Percentiles rank a stretch among this genome's conserved stretches.
phyloP scores from a whole-genome alignment of 768 basidiomycete genomes.

The Dioszegia crocea region DNA sequence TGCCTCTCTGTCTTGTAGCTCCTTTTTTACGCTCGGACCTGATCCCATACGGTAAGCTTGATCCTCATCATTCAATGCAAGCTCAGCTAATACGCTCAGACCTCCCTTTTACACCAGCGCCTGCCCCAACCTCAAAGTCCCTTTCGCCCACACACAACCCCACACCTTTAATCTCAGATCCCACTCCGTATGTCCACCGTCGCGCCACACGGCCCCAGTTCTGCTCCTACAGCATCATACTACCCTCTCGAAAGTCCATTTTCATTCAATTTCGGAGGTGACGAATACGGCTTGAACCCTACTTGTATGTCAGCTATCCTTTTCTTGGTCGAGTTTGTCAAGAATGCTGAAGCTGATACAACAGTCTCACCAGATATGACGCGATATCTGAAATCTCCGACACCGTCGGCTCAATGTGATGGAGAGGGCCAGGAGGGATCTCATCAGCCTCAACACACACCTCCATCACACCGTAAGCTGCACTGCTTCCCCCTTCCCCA shows the following conservation, averaged over 20 bases:
- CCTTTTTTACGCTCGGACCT: too few relatives aligned
- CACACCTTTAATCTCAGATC: too few relatives aligned
- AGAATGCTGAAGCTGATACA: not conserved
- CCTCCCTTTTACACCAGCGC: too few relatives aligned
- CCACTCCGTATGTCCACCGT: not conserved
- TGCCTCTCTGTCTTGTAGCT: too few relatives aligned
- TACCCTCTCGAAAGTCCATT: not conserved
- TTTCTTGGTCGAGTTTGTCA: not conserved
- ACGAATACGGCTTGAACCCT: not conserved
- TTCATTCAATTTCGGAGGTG: not conserved
- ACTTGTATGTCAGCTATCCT: not conserved
- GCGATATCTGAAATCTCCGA: conserved; percentile 6
- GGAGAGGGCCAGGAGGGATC: not conserved
- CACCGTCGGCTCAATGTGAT: not conserved
- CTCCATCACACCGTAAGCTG: too few relatives aligned
- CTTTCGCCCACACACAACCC: too few relatives aligned
- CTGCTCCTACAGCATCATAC: not conserved
- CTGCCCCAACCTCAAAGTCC: not conserved
- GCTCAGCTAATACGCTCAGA: too few relatives aligned
- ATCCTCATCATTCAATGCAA: too few relatives aligned
- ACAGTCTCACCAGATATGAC: conserved; percentile 6
- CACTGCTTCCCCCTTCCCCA: not conserved
- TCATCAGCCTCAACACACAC: not conserved
- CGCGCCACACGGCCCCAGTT: too few relatives aligned
- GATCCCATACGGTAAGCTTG: too few relatives aligned